Evolutionary conservation across 208 protist genomes (phyloP), one percentile per base, ranked within the genome.

Genomic region (Leishmania lainsoni): DNA sequence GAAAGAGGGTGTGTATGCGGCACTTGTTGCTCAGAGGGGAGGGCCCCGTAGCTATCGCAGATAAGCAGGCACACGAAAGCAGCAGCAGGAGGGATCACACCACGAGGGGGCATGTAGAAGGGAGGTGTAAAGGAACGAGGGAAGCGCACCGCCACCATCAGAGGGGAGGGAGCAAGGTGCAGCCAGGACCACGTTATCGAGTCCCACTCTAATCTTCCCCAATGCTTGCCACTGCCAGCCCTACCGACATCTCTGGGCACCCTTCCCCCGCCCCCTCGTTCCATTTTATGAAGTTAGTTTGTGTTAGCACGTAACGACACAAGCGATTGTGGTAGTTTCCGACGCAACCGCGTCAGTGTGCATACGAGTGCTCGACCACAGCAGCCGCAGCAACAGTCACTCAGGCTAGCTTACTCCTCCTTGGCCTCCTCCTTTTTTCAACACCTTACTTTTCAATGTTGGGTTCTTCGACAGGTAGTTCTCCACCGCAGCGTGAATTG

Each of bases 401-500:
- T 12, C 22, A 54, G 12, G 14, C 35, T 56, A 42, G 29, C 29
- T 39, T 42, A 75, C 48, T 75, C 48, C 49, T 59, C 9, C 10
- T 61, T 59, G 29, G 49, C 71, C 52, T 58, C 70, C 9, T 80
- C 73, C 63, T 75, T 79, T 56, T 26, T 89, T 85, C 61, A 73
- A 77, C 80, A 98, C 94, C 80, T 98, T 97, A 76, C 90, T 96
- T 86, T 98, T 98, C 65, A 98, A 85, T 5, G 92, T 93, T 14
- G 95, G 95, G 80, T 98, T 98, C 89, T 99, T 99, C 54, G 90
- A 94, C 54, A 99, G 87, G 80, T 98, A 99, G 90, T 99, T 99
- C 68, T 99, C 93, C 77, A 99, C 97, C 17, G 99, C 99, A 12
- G 97, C 97, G 82, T 99, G 97, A 76, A 99, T 99, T 10, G 99